Conservation (phyloP, 768 basidiomycete genomes). For the Cystobasidium onofrii region DNA sequence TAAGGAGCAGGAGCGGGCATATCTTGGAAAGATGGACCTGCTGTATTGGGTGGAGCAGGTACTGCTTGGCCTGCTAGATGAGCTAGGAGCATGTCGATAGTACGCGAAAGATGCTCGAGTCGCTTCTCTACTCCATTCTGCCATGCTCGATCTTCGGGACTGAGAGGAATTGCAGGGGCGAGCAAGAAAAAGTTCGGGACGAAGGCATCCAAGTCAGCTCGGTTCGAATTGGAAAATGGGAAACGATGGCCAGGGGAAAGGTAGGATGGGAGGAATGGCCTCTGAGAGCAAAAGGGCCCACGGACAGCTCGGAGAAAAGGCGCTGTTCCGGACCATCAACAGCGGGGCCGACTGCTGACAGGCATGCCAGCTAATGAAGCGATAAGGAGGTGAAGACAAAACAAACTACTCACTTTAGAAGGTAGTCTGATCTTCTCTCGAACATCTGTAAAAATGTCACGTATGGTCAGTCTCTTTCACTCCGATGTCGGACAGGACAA, state of each 20-base stretch:
- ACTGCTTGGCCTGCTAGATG: slow-evolving; percentile 17
- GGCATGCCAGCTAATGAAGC: too few relatives aligned
- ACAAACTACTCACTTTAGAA: slow-evolving; percentile 18
- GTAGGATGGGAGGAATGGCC: too few relatives aligned
- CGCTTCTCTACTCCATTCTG: slow-evolving; percentile 29
- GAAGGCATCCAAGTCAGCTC: background rate
- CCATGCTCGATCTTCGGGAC: slow-evolving; percentile 29
- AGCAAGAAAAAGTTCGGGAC: too few relatives aligned
- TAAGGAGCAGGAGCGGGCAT: slow-evolving; percentile 18
- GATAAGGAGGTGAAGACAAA: too few relatives aligned
- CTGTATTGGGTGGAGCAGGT: background rate
- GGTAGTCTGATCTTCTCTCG: slow-evolving; percentile 19
- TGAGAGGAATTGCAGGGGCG: background rate
- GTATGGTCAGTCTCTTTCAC: background rate
- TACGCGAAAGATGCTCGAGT: slow-evolving; percentile 20
- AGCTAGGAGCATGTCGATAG: slow-evolving; percentile 26
- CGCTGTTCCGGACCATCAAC: background rate
- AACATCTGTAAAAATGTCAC: slow-evolving; percentile 13
- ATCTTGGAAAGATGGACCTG: slow-evolving; percentile 8
- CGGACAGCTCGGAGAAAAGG: background rate
- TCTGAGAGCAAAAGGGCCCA: too few relatives aligned
- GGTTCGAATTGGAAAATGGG: background rate
- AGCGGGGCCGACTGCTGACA: too few relatives aligned
- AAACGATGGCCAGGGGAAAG: background rate
- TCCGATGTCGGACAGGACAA: background rate